These are phyloP conservation scores for Thymus mandschuricus DNA, from an alignment of 257 asterid species.

Conservation along the genomic window DNA sequence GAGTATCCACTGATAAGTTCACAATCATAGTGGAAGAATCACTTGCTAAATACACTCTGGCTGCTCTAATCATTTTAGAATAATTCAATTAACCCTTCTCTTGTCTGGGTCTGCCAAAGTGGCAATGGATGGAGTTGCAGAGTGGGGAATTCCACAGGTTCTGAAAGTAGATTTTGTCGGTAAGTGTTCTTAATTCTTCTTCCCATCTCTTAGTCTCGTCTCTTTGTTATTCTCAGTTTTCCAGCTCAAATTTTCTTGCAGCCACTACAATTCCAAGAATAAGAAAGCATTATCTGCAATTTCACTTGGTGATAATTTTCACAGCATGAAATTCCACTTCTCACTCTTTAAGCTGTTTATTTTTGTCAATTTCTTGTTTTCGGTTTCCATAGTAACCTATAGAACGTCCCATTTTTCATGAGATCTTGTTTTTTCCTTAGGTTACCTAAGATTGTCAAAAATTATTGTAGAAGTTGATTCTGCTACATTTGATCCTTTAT, in stretches of 20 bases:
- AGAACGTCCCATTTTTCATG: background rate
- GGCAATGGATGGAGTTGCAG: slow-evolving; percentile 60
- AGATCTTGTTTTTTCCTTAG: background rate
- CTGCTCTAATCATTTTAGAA: background rate
- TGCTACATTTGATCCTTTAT: background rate
- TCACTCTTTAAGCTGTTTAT: slow-evolving; percentile 37
- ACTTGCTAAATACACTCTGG: background rate
- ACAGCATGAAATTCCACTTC: slow-evolving; percentile 44
- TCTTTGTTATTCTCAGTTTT: slow-evolving; percentile 50
- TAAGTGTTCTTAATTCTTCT: slow-evolving; percentile 38
- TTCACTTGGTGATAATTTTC: slow-evolving; percentile 38
- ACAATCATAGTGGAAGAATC: background rate
- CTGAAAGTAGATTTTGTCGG: slow-evolving; percentile 65
- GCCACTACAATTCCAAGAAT: background rate
- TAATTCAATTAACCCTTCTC: slow-evolving; percentile 27
- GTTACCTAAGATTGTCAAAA: background rate
- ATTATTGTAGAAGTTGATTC: background rate
- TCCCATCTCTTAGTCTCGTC: background rate
- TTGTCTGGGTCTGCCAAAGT: slow-evolving; percentile 50
- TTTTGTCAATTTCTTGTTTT: background rate
- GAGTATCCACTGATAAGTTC: background rate
- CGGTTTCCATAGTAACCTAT: background rate
- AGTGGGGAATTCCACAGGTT: slow-evolving; percentile 61
- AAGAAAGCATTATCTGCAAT: slow-evolving; percentile 40
- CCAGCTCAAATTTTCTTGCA: slow-evolving; percentile 58